Conservation (phyloP, 257 asterid genomes). For the Solanum megistacrolobum region DNA sequence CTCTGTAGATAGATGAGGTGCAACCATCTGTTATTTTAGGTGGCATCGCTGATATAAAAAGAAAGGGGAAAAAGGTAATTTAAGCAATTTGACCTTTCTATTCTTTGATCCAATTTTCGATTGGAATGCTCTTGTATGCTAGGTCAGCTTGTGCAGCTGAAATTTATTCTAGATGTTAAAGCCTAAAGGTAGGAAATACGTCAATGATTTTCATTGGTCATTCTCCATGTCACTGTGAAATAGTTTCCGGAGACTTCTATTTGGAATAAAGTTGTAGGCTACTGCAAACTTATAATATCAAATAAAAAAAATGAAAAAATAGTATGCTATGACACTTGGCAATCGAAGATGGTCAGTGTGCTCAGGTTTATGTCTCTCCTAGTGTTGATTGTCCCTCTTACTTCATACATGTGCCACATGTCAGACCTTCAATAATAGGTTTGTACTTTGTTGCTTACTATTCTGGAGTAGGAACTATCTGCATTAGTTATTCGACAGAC, state of each 20-base stretch:
- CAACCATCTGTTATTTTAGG: conserved; percentile 75
- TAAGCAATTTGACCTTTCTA: not conserved
- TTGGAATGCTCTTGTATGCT: not conserved
- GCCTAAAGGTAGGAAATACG: not conserved
- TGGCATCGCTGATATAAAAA: conserved; percentile 65
- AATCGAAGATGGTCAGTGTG: not conserved
- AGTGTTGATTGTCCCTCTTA: not conserved
- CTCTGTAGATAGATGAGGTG: conserved; percentile 71
- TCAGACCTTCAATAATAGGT: not conserved
- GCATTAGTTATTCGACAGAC: not conserved
- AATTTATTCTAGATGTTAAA: not conserved
- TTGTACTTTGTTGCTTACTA: not conserved
- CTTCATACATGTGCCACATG: not conserved
- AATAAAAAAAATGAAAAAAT: not conserved
- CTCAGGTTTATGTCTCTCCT: not conserved
- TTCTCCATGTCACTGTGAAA: not conserved
- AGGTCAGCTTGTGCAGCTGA: not conserved
- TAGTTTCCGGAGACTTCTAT: not conserved
- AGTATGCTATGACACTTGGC: not conserved
- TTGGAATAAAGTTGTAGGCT: not conserved
- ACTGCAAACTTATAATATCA: not conserved
- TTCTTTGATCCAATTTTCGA: not conserved
- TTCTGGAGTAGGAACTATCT: not conserved
- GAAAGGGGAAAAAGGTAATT: conserved; percentile 65
- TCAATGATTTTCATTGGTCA: not conserved